A percentile compares a stretch with the other conserved stretches of the same genome.
phyloP scores from a whole-genome alignment of 2,329 filamentous ascomycete species.

The Fusarium guadeloupense region DNA sequence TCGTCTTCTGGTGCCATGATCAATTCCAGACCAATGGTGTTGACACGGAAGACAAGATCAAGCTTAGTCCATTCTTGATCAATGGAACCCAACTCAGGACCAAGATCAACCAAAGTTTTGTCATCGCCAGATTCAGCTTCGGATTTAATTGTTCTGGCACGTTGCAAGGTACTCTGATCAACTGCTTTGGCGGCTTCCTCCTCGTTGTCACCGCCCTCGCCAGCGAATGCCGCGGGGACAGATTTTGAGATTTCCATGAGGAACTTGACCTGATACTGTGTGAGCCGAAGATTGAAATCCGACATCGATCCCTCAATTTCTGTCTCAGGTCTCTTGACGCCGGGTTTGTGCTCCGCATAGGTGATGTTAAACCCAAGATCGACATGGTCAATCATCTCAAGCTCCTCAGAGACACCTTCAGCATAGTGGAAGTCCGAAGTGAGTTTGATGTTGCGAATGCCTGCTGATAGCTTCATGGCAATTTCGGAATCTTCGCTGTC shows the following conservation, averaged over 20 bases:
- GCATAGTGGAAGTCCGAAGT: conserved; percentile 90
- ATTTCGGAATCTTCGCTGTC: conserved; percentile 77
- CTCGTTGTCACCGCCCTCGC: conserved; percentile 72
- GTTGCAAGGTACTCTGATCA: conserved; percentile 63
- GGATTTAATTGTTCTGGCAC: conserved; percentile 53
- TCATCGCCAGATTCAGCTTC: conserved; percentile 49
- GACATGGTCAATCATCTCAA: conserved; percentile 97
- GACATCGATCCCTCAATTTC: conserved; percentile 94
- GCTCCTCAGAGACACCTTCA: conserved; percentile 76
- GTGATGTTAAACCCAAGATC: conserved; percentile 93
- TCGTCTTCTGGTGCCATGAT: conserved; percentile 78
- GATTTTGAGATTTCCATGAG: conserved; percentile 87
- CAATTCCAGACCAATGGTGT: conserved; percentile 87
- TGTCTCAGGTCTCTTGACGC: conserved; percentile 83
- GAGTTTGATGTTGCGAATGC: conserved; percentile 89
- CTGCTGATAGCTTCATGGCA: conserved; percentile 89
- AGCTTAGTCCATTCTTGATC: conserved; percentile 88
- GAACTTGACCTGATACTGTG: conserved; percentile 90
- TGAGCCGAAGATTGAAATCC: conserved; percentile 88
- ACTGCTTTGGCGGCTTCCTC: conserved; percentile 80
- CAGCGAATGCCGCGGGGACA: conserved; percentile 84
- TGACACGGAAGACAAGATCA: conserved; percentile 89
- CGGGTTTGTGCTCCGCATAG: conserved; percentile 84
- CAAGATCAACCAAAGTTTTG: conserved; percentile 62
- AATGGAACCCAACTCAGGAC: conserved; percentile 75